phyloP scores from a whole-genome alignment of 2,329 filamentous ascomycete species.

The Calonectria multiphialidica region DNA sequence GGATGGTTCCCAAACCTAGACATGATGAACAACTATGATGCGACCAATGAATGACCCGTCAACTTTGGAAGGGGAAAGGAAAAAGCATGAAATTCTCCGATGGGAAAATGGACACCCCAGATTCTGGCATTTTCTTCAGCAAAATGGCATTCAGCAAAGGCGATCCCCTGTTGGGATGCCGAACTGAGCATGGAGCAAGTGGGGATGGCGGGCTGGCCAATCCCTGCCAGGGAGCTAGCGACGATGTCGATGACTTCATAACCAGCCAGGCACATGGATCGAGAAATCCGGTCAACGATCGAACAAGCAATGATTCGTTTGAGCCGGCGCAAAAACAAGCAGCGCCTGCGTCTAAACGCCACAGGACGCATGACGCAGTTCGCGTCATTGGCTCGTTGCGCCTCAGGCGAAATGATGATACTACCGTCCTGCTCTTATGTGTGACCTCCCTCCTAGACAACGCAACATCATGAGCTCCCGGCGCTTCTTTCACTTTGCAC shows the following conservation, averaged over 20 bases:
- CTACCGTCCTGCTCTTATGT: neutral
- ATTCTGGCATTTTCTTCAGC: neutral
- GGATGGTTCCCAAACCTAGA: neutral
- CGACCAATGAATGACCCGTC: neutral
- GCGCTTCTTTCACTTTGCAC: neutral
- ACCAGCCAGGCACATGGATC: slow-evolving; percentile 31
- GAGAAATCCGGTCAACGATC: slow-evolving; percentile 36
- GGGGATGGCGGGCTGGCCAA: neutral
- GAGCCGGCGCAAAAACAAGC: slow-evolving; percentile 4
- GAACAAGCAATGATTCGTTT: slow-evolving; percentile 24
- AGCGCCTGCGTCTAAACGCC: neutral
- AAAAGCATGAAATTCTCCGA: neutral
- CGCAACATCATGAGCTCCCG: neutral
- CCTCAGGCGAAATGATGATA: slow-evolving; percentile 33
- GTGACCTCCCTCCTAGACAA: slow-evolving; percentile 2
- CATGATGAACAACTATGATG: neutral
- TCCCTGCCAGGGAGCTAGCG: neutral
- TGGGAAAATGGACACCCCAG: neutral
- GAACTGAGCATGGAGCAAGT: neutral
- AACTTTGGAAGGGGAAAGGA: neutral
- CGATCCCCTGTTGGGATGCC: neutral
- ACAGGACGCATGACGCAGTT: slow-evolving; percentile 41
- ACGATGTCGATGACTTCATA: slow-evolving; percentile 41
- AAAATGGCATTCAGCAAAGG: neutral
- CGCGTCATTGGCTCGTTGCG: slow-evolving; percentile 37